Evolutionary conservation across 352 stramenopile species (phyloP).

Genomic region (Thraustotheca clavata): DNA sequence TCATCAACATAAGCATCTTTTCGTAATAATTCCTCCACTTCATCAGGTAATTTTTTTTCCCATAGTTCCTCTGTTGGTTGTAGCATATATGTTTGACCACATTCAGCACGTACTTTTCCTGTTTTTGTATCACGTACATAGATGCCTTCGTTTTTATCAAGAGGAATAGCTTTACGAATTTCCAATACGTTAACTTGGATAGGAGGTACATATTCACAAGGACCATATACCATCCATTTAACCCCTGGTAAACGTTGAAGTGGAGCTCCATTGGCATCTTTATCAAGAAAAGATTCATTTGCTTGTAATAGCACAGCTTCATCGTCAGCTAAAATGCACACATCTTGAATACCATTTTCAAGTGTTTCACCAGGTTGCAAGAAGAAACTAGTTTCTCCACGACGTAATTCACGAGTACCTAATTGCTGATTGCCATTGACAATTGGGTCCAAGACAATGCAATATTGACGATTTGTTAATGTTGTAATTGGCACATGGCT

Average conservation of each 20-base stretch:
- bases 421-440: conserved; percentile 55
- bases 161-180: conserved; percentile 61
- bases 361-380: conserved; percentile 50
- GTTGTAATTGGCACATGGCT: conserved; percentile 49
- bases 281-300: conserved; percentile 43
- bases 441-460: conserved; percentile 63
- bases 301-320: conserved; percentile 72
- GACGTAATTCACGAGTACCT: conserved; percentile 59
- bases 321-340: conserved; percentile 60
- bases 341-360: conserved; percentile 57
- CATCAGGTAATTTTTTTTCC: conserved; percentile 48
- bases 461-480: conserved; percentile 76
- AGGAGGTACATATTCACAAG: conserved; percentile 65
- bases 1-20: conserved; percentile 8
- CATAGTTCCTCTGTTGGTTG: conserved; percentile 70
- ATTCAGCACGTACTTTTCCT: conserved; percentile 59
- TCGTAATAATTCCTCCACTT: conserved; percentile 56
- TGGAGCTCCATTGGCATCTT: no score
- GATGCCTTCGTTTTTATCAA: conserved; percentile 71
- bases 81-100: conserved; percentile 75
- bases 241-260: conserved; percentile 56
- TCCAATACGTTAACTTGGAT: conserved; percentile 71
- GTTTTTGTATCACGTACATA: conserved; percentile 75
- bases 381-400: conserved; percentile 69
- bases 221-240: conserved; percentile 75